Conservation (phyloP, 228 moss, liverwort and hornwort species). For the Sphagnum magellanicum region DNA sequence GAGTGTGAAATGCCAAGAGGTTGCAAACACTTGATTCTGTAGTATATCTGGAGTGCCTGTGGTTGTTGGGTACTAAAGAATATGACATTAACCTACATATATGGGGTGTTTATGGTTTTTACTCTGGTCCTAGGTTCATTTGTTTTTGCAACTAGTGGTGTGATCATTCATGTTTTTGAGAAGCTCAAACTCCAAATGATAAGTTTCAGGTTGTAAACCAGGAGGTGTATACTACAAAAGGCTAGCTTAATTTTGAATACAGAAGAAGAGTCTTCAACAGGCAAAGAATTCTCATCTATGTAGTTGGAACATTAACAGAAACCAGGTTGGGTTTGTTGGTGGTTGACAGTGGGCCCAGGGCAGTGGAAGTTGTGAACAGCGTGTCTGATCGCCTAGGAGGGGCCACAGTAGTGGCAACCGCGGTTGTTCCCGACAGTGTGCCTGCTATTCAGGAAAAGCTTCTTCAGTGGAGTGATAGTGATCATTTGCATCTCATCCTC, state of each 20-base stretch:
- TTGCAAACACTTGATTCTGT: not conserved
- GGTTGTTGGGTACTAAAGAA: not conserved
- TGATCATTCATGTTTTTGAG: too few species aligned
- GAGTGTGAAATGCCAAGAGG: not conserved
- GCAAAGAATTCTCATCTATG: too few species aligned
- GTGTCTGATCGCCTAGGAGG: constrained; percentile 84
- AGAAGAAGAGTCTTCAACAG: too few species aligned
- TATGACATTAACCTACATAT: too few species aligned
- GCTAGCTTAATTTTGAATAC: too few species aligned
- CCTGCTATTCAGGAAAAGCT: constrained; percentile 76
- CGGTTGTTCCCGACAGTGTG: constrained; percentile 67
- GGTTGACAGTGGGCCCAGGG: constrained; percentile 73
- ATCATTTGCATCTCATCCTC: constrained; percentile 69
- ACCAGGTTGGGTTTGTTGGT: not conserved
- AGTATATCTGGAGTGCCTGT: not conserved
- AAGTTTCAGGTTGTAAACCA: too few species aligned
- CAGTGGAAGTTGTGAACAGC: constrained; percentile 68
- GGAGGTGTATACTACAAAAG: too few species aligned
- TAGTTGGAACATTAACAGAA: too few species aligned
- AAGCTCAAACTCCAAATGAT: too few species aligned
- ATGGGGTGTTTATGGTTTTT: too few species aligned
- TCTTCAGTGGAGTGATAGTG: constrained; percentile 71
- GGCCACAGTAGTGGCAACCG: constrained; percentile 68
- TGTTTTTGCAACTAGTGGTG: too few species aligned
- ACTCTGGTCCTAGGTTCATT: too few species aligned